A percentile compares a stretch with the other conserved stretches of the same genome.
phyloP scores from a whole-genome alignment of 768 basidiomycete species.

The Exsudoporus frostii region DNA sequence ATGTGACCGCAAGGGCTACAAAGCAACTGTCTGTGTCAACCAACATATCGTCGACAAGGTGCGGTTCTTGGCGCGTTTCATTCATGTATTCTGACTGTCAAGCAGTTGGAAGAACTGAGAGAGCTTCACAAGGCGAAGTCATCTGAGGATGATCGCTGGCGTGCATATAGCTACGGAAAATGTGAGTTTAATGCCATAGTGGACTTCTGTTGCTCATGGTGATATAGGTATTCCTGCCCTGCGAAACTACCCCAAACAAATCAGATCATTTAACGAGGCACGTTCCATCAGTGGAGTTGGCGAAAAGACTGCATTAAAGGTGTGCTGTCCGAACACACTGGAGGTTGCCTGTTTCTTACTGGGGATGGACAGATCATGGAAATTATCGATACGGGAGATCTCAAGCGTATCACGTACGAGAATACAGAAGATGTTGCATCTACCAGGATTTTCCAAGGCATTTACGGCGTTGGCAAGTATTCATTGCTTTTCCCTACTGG shows the following conservation, averaged over 20 bases:
- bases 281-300: conserved; percentile 59
- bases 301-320: conserved; percentile 75
- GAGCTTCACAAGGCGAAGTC: conserved; percentile 60
- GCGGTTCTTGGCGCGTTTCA: neutral
- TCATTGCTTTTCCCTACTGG: neutral
- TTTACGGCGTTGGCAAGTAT: conserved; percentile 80
- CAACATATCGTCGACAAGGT: conserved; percentile 77
- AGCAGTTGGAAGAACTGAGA: conserved; percentile 64
- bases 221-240: conserved; percentile 56
- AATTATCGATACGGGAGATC: conserved; percentile 70
- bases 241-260: conserved; percentile 52
- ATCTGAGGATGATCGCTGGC: conserved; percentile 64
- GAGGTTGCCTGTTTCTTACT: neutral
- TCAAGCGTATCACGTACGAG: conserved; percentile 66
- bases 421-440: conserved; percentile 59
- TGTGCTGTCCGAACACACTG: conserved; percentile 16
- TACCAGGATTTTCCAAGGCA: conserved; percentile 62
- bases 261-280: conserved; percentile 59
- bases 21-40: conserved; percentile 46
- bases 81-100: neutral
- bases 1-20: conserved; percentile 51
- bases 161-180: conserved; percentile 62
- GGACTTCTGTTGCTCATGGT: conserved; percentile 3
- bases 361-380: conserved; percentile 64
- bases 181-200: conserved; percentile 37